phyloP scores from a whole-genome alignment of 495 filamentous ascomycete species.

The Cercophora samala region DNA sequence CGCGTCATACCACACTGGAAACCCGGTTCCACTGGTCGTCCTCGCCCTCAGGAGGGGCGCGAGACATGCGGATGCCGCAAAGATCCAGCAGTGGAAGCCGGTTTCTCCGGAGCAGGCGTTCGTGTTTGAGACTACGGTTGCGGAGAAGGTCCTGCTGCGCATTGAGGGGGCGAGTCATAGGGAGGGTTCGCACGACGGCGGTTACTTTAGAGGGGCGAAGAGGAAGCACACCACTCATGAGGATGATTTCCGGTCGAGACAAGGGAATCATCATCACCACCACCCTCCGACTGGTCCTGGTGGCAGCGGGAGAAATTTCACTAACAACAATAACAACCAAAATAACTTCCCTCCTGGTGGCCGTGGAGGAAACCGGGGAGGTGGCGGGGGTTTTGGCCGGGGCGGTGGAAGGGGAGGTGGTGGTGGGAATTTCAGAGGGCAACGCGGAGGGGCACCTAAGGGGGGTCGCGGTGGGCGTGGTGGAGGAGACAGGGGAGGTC shows the following conservation, averaged over 20 bases:
- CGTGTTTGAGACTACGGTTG: conserved; percentile 73
- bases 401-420: conserved; percentile 30
- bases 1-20: conserved; percentile 68
- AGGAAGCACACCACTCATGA: conserved; percentile 53
- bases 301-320: conserved; percentile 15
- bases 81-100: conserved; percentile 82
- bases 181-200: conserved; percentile 54
- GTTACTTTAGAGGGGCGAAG: conserved; percentile 46
- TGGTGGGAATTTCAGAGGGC: conserved; percentile 14
- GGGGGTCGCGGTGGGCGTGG: conserved; percentile 33
- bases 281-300: conserved; percentile 30
- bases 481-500: conserved; percentile 20
- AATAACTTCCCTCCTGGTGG: neutral
- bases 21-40: conserved; percentile 68
- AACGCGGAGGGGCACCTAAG: conserved; percentile 25
- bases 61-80: conserved; percentile 73
- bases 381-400: conserved; percentile 20
- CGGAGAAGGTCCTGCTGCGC: conserved; percentile 78
- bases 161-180: conserved; percentile 63
- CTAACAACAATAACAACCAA: conserved; percentile 18
- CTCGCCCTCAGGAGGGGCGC: conserved; percentile 67
- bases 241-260: conserved; percentile 39
- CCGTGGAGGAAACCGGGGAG: neutral
- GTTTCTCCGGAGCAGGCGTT: conserved; percentile 62
- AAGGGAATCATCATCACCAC: conserved; percentile 21